phyloP scores from a whole-genome alignment of 2,329 filamentous ascomycete species.

The Penicillium sp. region DNA sequence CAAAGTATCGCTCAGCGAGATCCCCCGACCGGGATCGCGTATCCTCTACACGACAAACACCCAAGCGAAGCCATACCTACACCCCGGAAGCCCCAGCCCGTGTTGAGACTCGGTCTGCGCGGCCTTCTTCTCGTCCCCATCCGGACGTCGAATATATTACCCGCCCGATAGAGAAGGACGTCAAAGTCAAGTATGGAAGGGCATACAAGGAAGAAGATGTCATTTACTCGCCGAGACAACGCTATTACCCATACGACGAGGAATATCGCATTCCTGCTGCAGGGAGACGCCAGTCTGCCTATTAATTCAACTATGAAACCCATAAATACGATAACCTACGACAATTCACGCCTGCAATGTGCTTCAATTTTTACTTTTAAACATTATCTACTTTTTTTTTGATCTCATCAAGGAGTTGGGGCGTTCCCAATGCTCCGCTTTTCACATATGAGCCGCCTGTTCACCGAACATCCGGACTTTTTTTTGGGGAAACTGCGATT shows the following conservation, averaged over 20 bases:
- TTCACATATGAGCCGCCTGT: constrained; percentile 5
- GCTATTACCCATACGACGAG: constrained; percentile 20
- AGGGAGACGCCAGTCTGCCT: constrained; percentile 29
- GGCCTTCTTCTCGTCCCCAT: constrained; percentile 20
- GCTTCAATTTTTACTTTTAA: not conserved
- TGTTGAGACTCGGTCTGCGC: constrained; percentile 23
- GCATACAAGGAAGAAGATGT: constrained; percentile 27
- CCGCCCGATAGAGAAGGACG: constrained; percentile 26
- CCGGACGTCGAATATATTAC: constrained; percentile 25
- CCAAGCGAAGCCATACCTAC: constrained; percentile 32
- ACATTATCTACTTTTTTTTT: not conserved
- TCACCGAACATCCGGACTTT: constrained; percentile 14
- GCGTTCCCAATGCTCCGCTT: constrained; percentile 7
- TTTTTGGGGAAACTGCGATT: not conserved
- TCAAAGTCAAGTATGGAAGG: constrained; percentile 30
- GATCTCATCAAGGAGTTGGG: not conserved
- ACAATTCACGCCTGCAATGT: constrained; percentile 3
- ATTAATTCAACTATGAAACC: constrained; percentile 13
- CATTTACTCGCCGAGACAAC: constrained; percentile 16
- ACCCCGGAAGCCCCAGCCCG: constrained; percentile 22
- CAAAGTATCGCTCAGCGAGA: constrained; percentile 26
- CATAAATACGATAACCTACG: constrained; percentile 1
- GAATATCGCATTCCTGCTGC: constrained; percentile 17
- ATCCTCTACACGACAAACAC: constrained; percentile 15
- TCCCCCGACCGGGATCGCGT: constrained; percentile 31